These are phyloP conservation scores for Erysimum cheiri DNA, from an alignment of 441 rosid species.

Conservation along the genomic window DNA sequence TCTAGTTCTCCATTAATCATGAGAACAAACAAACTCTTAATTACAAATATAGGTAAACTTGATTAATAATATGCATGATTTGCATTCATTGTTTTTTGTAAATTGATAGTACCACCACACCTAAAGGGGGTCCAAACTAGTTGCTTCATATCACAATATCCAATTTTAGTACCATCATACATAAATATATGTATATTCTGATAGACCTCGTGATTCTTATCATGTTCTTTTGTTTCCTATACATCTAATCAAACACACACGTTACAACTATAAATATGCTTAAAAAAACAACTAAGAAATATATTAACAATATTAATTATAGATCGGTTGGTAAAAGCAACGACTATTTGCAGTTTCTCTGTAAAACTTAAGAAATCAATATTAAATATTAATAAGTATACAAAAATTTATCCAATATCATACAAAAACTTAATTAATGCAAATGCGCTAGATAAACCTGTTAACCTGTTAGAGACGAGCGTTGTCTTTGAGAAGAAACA, in stretches of 20 bases:
- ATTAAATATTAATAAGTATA: neutral
- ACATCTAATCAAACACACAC: constrained; percentile 11
- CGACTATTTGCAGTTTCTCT: constrained; percentile 7
- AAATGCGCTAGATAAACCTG: neutral
- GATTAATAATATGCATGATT: constrained; percentile 25
- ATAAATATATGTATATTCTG: neutral
- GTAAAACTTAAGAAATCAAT: neutral
- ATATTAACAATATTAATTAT: constrained; percentile 21
- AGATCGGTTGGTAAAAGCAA: constrained; percentile 38
- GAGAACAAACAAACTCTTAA: neutral
- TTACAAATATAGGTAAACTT: constrained; percentile 10
- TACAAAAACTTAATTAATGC: neutral
- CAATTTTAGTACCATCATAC: constrained; percentile 32
- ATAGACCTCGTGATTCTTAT: constrained; percentile 15
- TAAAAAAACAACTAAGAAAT: too few species aligned
- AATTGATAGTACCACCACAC: constrained; percentile 39
- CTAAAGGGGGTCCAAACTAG: constrained; percentile 40
- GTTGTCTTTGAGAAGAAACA: neutral
- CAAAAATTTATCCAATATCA: neutral
- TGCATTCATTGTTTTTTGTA: constrained; percentile 23
- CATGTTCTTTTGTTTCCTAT: constrained; percentile 27
- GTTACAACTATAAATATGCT: constrained; percentile 13
- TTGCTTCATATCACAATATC: constrained; percentile 42
- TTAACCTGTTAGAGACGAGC: constrained; percentile 12
- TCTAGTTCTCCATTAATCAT: neutral